Base-by-base conservation (phyloP, 2,329 filamentous ascomycete species). In the Colletotrichum orbiculare region DNA sequence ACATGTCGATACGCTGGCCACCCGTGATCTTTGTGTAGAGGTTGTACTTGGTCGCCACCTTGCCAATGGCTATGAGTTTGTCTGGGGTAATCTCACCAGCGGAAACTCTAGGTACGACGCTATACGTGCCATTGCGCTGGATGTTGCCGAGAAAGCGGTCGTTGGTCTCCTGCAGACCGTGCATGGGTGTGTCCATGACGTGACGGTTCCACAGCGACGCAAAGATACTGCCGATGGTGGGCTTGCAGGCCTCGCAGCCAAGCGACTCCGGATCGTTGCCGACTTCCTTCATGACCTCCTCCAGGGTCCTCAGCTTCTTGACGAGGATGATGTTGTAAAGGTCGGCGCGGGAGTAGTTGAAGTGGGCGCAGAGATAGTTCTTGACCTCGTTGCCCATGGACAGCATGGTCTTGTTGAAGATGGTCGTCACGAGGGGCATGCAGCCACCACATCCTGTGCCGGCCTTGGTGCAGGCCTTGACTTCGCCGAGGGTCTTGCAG, bases 21-120 rank as follows among this genome's bases (percentile, higher is more conserved):
- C 94, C 94, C 0, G 94, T 97, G 74, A 97, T 96, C 79, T 97
- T 97, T 73, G 90, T 93, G 79, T 97, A 97, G 7, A 97, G 81
- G 41, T 86, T 85, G 73, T 93, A 97, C 74, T 95, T 90, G 80
- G 92, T 92, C 0, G 93, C 94, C 0, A 97, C 92, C 60, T 89
- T 87, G 0, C 93, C 94, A 64, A 97, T 94, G 61, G 89, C 86
- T 50, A 97, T 91, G 55, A 97, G 85, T 75, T 92, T 94, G 53
- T 96, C 91, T 0, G 94, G 89, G 0, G 92, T 96, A 73, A 97
- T 96, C 77, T 97, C 94, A 65, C 94, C 94, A 49, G 87, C 94
- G 2, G 92, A 85, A 1, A 97, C 88, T 48, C 94, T 89, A 3
- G 94, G 94, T 0, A 97, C 86, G 10, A 97, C 93, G 1, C 91